Conservation (phyloP, 2,329 filamentous ascomycete genomes). For the Cordyceps cicadae region DNA sequence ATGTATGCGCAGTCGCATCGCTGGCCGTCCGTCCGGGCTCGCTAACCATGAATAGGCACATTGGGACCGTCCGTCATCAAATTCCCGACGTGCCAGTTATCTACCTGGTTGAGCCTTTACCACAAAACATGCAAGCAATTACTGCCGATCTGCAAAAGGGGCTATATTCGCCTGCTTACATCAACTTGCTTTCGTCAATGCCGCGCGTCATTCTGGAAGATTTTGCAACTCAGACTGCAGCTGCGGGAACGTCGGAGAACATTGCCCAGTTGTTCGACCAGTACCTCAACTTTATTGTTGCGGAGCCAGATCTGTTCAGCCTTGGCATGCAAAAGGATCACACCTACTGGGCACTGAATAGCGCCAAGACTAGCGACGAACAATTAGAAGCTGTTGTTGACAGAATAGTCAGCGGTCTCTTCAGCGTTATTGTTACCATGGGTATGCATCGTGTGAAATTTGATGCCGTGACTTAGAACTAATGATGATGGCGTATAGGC, state of each 20-base stretch:
- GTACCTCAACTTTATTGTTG: constrained; percentile 94
- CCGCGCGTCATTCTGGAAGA: constrained; percentile 86
- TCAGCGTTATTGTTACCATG: constrained; percentile 98
- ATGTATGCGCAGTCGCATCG: constrained; percentile 48
- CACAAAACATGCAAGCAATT: constrained; percentile 71
- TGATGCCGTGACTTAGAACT: background rate
- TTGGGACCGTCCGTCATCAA: constrained; percentile 71
- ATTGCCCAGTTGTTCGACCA: constrained; percentile 93
- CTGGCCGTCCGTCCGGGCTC: too few relatives aligned
- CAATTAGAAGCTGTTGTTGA: constrained; percentile 83
- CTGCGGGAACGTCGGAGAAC: constrained; percentile 75
- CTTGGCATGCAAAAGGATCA: constrained; percentile 84
- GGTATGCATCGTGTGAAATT: constrained; percentile 42
- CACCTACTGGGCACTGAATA: constrained; percentile 95
- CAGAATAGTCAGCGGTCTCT: constrained; percentile 88
- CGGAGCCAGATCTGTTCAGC: constrained; percentile 91
- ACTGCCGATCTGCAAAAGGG: constrained; percentile 78
- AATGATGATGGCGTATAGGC: constrained; percentile 36
- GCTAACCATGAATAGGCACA: constrained; percentile 48
- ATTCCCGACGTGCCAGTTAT: constrained; percentile 96
- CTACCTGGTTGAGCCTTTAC: constrained; percentile 87
- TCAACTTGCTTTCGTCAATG: constrained; percentile 95
- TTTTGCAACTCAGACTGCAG: constrained; percentile 80
- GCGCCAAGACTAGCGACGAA: constrained; percentile 80
- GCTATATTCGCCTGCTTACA: constrained; percentile 86